Conservation (phyloP, 1,284 basidiomycete genomes). For the Ustilago vetiveriae region DNA sequence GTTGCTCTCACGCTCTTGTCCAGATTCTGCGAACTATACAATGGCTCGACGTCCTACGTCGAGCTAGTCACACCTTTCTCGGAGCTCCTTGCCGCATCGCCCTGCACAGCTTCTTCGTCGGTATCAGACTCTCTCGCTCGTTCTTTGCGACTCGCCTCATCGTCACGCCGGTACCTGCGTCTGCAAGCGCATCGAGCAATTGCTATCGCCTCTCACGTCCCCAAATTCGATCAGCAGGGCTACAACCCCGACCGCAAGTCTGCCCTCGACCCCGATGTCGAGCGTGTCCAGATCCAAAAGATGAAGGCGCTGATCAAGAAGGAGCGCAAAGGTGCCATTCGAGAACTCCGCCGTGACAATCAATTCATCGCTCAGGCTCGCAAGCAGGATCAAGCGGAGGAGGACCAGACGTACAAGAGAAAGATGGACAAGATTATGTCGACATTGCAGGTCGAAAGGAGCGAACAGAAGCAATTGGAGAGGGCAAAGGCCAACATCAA, state of each 20-base stretch:
- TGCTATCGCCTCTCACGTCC: conserved; percentile 89
- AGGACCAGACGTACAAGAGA: conserved; percentile 74
- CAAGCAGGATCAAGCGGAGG: conserved; percentile 83
- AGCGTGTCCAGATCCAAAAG: conserved; percentile 86
- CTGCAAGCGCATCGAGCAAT: conserved; percentile 96
- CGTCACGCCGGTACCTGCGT: conserved; percentile 79
- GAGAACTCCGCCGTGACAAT: conserved; percentile 94
- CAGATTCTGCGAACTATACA: conserved; percentile 57
- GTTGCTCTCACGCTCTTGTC: conserved; percentile 37
- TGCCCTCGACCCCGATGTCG: conserved; percentile 86
- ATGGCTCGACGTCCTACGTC: conserved; percentile 54
- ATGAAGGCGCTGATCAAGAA: conserved; percentile 90
- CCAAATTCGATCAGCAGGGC: conserved; percentile 85
- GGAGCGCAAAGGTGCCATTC: conserved; percentile 94
- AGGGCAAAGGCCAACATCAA: conserved; percentile 71
- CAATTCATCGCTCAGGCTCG: conserved; percentile 80
- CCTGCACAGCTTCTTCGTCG: conserved; percentile 26
- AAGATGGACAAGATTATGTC: conserved; percentile 76
- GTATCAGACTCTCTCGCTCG: conserved; percentile 70
- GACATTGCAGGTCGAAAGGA: conserved; percentile 85
- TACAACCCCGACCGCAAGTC: conserved; percentile 81
- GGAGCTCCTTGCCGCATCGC: conserved; percentile 30
- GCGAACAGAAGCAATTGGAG: conserved; percentile 91
- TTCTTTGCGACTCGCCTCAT: conserved; percentile 76
- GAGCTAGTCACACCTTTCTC: conserved; percentile 62